phyloP scores from a whole-genome alignment of 805 yeast genomes.

The Naumovozyma baii region DNA sequence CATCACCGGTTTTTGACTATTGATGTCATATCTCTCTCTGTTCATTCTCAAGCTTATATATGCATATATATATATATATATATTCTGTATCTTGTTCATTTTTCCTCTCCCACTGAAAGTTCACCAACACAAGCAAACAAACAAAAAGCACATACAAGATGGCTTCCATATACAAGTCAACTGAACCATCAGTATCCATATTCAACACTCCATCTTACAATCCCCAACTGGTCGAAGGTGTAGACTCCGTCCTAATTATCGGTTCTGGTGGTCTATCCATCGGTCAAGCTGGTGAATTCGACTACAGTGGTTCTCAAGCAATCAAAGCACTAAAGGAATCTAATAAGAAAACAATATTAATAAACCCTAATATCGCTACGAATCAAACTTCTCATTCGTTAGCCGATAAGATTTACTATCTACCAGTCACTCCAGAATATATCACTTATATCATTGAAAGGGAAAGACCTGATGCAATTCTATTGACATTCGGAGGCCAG shows the following conservation, averaged over 20 bases:
- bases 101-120: not conserved
- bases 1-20: too few species aligned
- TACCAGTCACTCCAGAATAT: constrained; percentile 96
- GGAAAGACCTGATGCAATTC: constrained; percentile 92
- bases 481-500: constrained; percentile 97
- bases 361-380: constrained; percentile 94
- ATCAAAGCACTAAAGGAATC: constrained; percentile 92
- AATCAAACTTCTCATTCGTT: constrained; percentile 91
- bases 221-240: constrained; percentile 27
- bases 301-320: constrained; percentile 95
- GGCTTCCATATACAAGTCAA: constrained; percentile 23
- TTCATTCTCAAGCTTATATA: not conserved
- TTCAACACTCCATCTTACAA: constrained; percentile 23
- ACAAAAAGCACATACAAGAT: too few species aligned
- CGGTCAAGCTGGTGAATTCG: constrained; percentile 98
- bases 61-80: not conserved
- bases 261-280: constrained; percentile 97
- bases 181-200: constrained; percentile 25
- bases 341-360: constrained; percentile 70
- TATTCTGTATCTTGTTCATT: not conserved
- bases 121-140: constrained; percentile 1
- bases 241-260: constrained; percentile 61
- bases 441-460: constrained; percentile 90
- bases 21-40: not conserved
- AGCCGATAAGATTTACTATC: constrained; percentile 90